Base-by-base conservation (phyloP, 2,329 filamentous ascomycete species). In the Epichloe elymi region DNA sequence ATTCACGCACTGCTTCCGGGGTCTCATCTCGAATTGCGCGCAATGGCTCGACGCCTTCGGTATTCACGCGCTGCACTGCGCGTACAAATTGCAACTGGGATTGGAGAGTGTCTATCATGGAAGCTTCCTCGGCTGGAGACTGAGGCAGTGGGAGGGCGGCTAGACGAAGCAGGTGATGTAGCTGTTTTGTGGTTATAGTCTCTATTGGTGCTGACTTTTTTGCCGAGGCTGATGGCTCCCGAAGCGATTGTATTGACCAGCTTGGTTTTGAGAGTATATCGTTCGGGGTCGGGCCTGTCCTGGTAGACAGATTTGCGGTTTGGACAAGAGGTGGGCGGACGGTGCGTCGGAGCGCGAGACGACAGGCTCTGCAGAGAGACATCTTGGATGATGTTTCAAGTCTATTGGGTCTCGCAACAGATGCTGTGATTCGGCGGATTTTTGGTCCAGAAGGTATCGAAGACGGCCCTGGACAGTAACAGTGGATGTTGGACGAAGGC, bases 61-160 rank as follows among this genome's bases (percentile, higher is more conserved):
- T 90, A 64, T 95, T 78, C 46, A 95, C 83, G 43, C 75, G 72
- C 62, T 95, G 90, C 19, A 97, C 82, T 55, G 88, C 80, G 54
- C 80, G 82, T n/a, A 97, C 89, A 62, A 98, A 98, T 61, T 86
- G 84, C 0, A 98, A 78, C 63, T 98, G 93, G 35, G 85, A 81
- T 49, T 83, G 76, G 2, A 98, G 75, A 1, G 84, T 90, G 20
- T 76, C 63, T 3, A 95, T 75, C 79, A 95, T 88, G 26, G 74
- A 68, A 0, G 71, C 60, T 64, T 95, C 85, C 59, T 89, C 83
- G 48, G 73, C 73, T 2, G 70, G 57, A 2, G 74, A 74, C 17
- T 74, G 68, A 0, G 91, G 89, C 1, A 76, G 75, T 0, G 91
- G 89, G 0, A 98, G 82, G 14, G 91, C 90, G 4, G 90, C 95